Conservation (phyloP, 345 rosid genomes). For the Melaleuca alternifolia region DNA sequence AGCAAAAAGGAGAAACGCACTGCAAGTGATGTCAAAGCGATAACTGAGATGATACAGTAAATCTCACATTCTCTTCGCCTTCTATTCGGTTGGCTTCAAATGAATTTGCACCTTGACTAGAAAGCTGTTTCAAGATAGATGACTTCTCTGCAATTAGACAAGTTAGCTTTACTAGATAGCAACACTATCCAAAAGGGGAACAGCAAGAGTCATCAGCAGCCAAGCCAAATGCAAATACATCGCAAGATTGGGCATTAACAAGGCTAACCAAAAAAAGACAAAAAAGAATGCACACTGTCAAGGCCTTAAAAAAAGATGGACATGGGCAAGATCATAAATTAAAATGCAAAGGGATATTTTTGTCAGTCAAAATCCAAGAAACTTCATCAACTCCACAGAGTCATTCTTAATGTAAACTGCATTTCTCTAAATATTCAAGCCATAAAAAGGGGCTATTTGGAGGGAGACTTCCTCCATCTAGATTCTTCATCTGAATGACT, state of each 20-base stretch:
- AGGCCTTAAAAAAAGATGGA: background rate
- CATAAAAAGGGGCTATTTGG: background rate
- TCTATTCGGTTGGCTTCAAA: conserved; percentile 12
- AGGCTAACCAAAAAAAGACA: background rate
- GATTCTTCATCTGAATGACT: background rate
- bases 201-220: background rate
- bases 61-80: conserved; percentile 57
- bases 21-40: background rate
- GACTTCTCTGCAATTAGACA: conserved; percentile 18
- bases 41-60: background rate
- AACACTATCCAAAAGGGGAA: background rate
- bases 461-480: background rate
- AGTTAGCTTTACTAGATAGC: background rate
- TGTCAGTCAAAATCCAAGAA: background rate
- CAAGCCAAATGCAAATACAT: background rate
- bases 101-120: conserved; percentile 8
- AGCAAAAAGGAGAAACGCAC: background rate
- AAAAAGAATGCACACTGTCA: background rate
- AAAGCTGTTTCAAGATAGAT: conserved; percentile 25
- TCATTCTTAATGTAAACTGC: background rate
- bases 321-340: background rate
- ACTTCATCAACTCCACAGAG: background rate
- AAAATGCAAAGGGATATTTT: background rate
- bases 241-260: background rate
- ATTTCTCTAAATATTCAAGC: background rate